Conservation (phyloP, 176 grass and related monocot species). For the Carex pumila region DNA sequence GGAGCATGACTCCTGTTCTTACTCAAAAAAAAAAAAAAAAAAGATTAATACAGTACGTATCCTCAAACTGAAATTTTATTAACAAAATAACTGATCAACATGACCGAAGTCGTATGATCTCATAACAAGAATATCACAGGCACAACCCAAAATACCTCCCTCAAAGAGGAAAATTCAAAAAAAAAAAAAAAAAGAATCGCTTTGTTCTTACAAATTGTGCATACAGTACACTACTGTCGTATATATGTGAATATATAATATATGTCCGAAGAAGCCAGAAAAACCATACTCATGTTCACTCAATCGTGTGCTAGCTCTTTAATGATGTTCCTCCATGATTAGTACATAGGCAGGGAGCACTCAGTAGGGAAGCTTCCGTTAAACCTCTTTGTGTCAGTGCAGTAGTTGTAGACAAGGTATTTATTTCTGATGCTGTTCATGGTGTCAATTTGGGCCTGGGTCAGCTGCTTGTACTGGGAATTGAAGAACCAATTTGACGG, state of each 20-base stretch:
- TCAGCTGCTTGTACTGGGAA: constrained; percentile 29
- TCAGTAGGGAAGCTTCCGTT: constrained; percentile 17
- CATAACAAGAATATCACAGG: constrained; percentile 1
- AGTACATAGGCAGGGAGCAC: constrained; percentile 37
- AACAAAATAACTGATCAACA: not conserved
- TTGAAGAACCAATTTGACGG: constrained; percentile 29
- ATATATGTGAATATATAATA: not conserved
- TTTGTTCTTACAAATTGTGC: not conserved
- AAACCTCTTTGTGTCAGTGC: constrained; percentile 19
- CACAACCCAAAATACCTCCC: not conserved
- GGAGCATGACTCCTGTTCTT: too few relatives aligned
- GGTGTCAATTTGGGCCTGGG: constrained; percentile 2
- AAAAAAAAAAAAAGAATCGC: not conserved
- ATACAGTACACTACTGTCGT: not conserved
- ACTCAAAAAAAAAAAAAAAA: too few relatives aligned
- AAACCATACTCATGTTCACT: not conserved
- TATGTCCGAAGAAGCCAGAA: not conserved
- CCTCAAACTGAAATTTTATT: not conserved
- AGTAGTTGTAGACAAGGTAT: constrained; percentile 64
- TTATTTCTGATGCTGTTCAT: constrained; percentile 32
- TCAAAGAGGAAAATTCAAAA: not conserved
- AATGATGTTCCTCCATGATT: not conserved
- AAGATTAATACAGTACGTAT: not conserved
- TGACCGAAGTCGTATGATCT: not conserved
- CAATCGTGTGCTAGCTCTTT: not conserved